These are phyloP conservation scores for Leccinum boreale DNA, from an alignment of 768 basidiomycete genomes.

Conservation along the genomic window DNA sequence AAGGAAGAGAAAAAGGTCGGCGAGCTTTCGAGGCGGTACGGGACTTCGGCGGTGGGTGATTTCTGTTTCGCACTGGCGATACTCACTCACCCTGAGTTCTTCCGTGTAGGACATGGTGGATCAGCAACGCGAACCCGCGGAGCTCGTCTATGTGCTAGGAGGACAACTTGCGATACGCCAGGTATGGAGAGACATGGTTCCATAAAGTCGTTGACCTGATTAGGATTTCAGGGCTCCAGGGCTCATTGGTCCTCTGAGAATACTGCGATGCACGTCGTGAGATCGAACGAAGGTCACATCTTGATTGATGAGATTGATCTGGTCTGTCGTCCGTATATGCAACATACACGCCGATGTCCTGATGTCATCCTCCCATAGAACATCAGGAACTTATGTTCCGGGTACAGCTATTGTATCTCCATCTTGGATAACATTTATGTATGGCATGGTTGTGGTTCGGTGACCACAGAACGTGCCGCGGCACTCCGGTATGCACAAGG, in stretches of 20 bases:
- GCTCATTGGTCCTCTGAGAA: slow-evolving; percentile 77
- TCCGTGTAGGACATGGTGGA: slow-evolving; percentile 36
- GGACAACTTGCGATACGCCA: slow-evolving; percentile 73
- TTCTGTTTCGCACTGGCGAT: background rate
- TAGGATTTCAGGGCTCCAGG: slow-evolving; percentile 53
- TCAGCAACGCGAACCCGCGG: slow-evolving; percentile 63
- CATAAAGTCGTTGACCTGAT: background rate
- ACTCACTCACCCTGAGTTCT: background rate
- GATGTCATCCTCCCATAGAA: slow-evolving; percentile 35
- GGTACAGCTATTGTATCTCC: slow-evolving; percentile 77
- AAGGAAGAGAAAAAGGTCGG: slow-evolving; percentile 63
- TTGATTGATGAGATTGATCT: slow-evolving; percentile 72
- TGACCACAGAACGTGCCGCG: slow-evolving; percentile 52
- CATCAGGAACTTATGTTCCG: slow-evolving; percentile 73
- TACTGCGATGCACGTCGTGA: slow-evolving; percentile 76
- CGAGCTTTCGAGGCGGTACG: slow-evolving; percentile 72
- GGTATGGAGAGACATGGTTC: slow-evolving; percentile 36
- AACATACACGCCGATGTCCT: background rate
- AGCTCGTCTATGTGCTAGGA: slow-evolving; percentile 62
- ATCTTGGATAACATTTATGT: slow-evolving; percentile 70
- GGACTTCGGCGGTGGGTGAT: slow-evolving; percentile 55
- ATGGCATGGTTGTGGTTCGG: slow-evolving; percentile 79
- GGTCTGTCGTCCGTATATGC: slow-evolving; percentile 35
- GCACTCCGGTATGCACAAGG: slow-evolving; percentile 58
- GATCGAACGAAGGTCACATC: slow-evolving; percentile 46